Percentiles rank a stretch among this genome's conserved stretches.
Evolutionary conservation across 2,329 filamentous ascomycete genomes (phyloP).

Genomic region (Fusarium caatingaense): DNA sequence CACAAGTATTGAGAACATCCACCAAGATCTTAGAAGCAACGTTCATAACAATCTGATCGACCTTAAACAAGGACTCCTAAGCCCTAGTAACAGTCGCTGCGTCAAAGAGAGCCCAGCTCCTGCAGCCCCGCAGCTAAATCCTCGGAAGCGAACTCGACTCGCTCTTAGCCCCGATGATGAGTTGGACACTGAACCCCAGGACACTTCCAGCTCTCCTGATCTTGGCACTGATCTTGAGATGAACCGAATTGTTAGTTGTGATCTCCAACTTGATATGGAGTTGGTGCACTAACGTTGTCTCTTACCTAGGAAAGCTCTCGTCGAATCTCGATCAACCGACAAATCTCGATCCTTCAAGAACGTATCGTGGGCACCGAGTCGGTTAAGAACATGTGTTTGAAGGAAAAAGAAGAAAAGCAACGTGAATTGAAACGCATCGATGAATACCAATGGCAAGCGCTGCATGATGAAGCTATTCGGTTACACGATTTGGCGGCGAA

Average conservation of each 20-base stretch:
- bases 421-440: background rate
- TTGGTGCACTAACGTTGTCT: background rate
- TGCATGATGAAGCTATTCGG: background rate
- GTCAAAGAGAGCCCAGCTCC: background rate
- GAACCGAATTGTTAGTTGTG: background rate
- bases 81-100: background rate
- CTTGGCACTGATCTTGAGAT: background rate
- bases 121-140: background rate
- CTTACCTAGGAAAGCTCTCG: background rate
- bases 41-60: background rate
- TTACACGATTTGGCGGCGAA: background rate
- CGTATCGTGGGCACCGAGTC: background rate
- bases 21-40: background rate
- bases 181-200: background rate
- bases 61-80: background rate
- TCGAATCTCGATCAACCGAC: background rate
- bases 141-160: background rate
- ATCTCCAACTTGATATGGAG: too few relatives aligned
- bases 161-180: background rate
- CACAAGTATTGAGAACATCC: background rate
- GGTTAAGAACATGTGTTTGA: background rate
- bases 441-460: background rate
- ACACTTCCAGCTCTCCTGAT: background rate
- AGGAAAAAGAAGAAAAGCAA: background rate
- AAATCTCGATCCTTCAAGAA: background rate